Base-by-base conservation (phyloP, 345 rosid genomes). In the Boechera divaricarpa region DNA sequence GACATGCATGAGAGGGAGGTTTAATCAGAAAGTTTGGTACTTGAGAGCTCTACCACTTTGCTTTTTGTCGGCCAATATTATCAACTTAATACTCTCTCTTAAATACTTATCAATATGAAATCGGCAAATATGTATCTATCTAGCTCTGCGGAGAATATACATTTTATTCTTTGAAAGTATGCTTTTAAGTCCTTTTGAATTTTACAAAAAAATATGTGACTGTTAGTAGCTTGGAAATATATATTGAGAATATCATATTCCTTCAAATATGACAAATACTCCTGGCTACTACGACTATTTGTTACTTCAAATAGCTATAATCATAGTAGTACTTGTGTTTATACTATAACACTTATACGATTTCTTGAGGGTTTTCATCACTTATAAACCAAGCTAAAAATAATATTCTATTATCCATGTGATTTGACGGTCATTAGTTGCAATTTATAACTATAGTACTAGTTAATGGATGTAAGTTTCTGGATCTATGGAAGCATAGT, bases 11-110 rank as follows among this genome's bases (percentile, higher is more conserved):
- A 90, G 90, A 84, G 83, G 79, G 94, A 86, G 87, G 73, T 89
- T 77, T 85, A 87, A 87, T 84, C 96, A 83, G 93, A 87, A 84
- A 86, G 96, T 86, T 90, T 90, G 98, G 93, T 90, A 87, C 69
- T 51, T 81, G 82, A 83, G 58, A 80, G 74, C 81, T 65, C 57
- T 66, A 77, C 10, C 38, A 57, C 8, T 75, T 59, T 31, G 15
- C 4, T 59, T 67, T 67, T 28, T 38, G 7, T 13, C 7, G 53
- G 73, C 16, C 21, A 29, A 38, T n/a, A 12, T 58, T 66, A 56
- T 28, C 29, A 28, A 28, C 29, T 28, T 28, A 28, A 28, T 28
- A 28, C 29, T 2, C 29, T 2, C 29, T 28, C 29, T 2, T 28
- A 28, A 2, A 28, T 28, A 2, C 42, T 21, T 21, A 15, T 74